Evolutionary conservation across 2,329 filamentous ascomycete genomes (phyloP).

Genomic region (Epichloe typhina): DNA sequence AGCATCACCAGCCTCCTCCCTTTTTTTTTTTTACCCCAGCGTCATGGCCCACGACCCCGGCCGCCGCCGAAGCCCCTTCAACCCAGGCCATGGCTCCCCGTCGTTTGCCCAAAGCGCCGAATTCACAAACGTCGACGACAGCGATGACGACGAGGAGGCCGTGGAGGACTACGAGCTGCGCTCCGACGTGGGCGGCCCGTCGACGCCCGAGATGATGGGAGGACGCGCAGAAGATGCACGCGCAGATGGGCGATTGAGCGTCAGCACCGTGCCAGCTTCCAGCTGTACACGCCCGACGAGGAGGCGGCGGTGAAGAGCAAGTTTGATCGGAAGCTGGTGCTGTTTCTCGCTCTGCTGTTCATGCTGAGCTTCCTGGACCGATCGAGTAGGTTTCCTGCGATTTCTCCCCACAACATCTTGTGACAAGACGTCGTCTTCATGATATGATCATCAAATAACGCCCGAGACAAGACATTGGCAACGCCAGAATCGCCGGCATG

Average conservation of each 20-base stretch:
- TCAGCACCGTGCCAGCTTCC: slow-evolving; percentile 23
- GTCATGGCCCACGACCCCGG: slow-evolving; percentile 5
- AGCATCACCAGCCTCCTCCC: neutral
- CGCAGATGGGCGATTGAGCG: slow-evolving; percentile 8
- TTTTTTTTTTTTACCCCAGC: too few species aligned
- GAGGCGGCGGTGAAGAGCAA: slow-evolving; percentile 58
- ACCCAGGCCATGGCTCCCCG: too few species aligned
- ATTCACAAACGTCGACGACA: slow-evolving; percentile 22
- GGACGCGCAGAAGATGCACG: too few species aligned
- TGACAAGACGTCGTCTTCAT: too few species aligned
- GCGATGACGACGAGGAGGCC: slow-evolving; percentile 15
- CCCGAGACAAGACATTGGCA: too few species aligned
- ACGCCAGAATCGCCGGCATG: slow-evolving; percentile 51
- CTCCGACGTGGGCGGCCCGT: slow-evolving; percentile 16
- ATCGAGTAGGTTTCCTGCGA: slow-evolving; percentile 47
- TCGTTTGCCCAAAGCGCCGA: too few species aligned
- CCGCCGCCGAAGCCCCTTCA: too few species aligned
- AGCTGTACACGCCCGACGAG: slow-evolving; percentile 49
- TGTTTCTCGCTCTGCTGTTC: slow-evolving; percentile 73
- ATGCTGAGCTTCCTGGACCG: slow-evolving; percentile 77
- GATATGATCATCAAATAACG: too few species aligned
- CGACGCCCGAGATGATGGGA: slow-evolving; percentile 21
- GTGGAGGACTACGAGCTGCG: slow-evolving; percentile 18
- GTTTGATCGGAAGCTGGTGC: slow-evolving; percentile 64
- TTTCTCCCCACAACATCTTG: too few species aligned